Conservation (phyloP, 2,329 filamentous ascomycete genomes). For the Ophiocordyceps camponoti-floridani region DNA sequence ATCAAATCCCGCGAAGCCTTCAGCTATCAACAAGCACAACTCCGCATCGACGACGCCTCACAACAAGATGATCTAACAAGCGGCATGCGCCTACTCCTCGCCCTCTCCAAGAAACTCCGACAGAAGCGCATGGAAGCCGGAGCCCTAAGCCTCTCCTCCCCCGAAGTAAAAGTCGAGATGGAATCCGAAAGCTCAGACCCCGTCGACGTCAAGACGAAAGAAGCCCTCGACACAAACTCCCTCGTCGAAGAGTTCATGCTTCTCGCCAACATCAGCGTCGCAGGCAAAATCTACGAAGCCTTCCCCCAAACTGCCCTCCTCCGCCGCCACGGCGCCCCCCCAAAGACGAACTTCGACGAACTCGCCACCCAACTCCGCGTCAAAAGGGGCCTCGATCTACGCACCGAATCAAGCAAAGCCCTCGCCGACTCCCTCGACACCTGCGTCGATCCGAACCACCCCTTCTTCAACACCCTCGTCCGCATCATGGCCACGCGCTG, state of each 20-base stretch:
- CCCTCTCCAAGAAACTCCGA: slow-evolving; percentile 80
- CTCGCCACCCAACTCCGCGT: slow-evolving; percentile 78
- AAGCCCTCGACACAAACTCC: slow-evolving; percentile 87
- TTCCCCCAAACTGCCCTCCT: slow-evolving; percentile 94
- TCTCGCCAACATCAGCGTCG: slow-evolving; percentile 90
- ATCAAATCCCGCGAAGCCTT: slow-evolving; percentile 95
- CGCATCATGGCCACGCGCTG: slow-evolving; percentile 95
- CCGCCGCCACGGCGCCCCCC: slow-evolving; percentile 78
- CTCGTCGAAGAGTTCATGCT: slow-evolving; percentile 99
- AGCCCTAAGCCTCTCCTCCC: slow-evolving; percentile 88
- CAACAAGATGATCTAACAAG: slow-evolving; percentile 79
- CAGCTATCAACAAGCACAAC: slow-evolving; percentile 90
- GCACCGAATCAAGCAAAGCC: slow-evolving; percentile 75
- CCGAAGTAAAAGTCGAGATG: slow-evolving; percentile 88
- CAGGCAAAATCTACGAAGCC: slow-evolving; percentile 71
- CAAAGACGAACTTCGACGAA: slow-evolving; percentile 93
- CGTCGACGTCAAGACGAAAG: slow-evolving; percentile 89
- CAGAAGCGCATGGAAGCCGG: slow-evolving; percentile 95
- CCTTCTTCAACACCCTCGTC: slow-evolving; percentile 97
- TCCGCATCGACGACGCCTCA: slow-evolving; percentile 76
- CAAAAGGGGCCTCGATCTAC: slow-evolving; percentile 65
- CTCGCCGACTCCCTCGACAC: slow-evolving; percentile 80
- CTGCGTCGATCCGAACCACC: slow-evolving; percentile 63
- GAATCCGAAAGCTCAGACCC: slow-evolving; percentile 94
- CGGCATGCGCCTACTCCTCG: slow-evolving; percentile 73